Percentiles rank a stretch among this genome's conserved stretches.
Conservation (phyloP, 768 basidiomycete species). For the Xerocomus spinulosus region DNA sequence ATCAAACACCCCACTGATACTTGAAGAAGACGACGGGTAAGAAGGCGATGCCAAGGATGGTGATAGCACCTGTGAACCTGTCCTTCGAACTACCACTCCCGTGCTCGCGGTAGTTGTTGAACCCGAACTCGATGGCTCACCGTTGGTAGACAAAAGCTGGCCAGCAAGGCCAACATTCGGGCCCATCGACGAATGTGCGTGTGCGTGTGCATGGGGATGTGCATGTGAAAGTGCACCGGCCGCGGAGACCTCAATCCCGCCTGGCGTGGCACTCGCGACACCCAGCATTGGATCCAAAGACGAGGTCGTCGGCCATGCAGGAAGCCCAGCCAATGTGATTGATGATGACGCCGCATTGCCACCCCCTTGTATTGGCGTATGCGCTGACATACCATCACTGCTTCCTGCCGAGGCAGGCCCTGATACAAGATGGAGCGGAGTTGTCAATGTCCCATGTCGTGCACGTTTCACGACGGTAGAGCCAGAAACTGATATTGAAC, state of each 20-base stretch:
- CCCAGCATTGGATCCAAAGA: slow-evolving; percentile 30
- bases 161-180: slow-evolving; percentile 6
- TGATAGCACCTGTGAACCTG: slow-evolving; percentile 12
- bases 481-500: not conserved
- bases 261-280: slow-evolving; percentile 29
- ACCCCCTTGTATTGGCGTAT: slow-evolving; percentile 15
- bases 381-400: slow-evolving; percentile 17
- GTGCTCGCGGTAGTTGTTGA: slow-evolving; percentile 1
- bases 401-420: slow-evolving; percentile 15
- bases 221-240: slow-evolving; percentile 4
- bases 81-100: slow-evolving; percentile 9
- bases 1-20: slow-evolving; percentile 18
- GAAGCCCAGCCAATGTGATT: slow-evolving; percentile 25
- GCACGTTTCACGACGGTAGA: slow-evolving; percentile 19
- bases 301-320: slow-evolving; percentile 31
- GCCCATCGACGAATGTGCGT: slow-evolving; percentile 12
- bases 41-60: slow-evolving; percentile 12
- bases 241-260: slow-evolving; percentile 29
- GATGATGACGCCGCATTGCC: slow-evolving; percentile 15
- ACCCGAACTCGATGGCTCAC: slow-evolving; percentile 14
- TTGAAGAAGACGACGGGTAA: slow-evolving; percentile 17
- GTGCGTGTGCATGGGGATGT: slow-evolving; percentile 6
- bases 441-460: slow-evolving; percentile 27
- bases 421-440: slow-evolving; percentile 16
- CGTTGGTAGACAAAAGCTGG: slow-evolving; percentile 18